These are phyloP conservation scores for Podosphaera aphanis DNA, from an alignment of 2,329 filamentous ascomycete genomes.

Conservation along the genomic window DNA sequence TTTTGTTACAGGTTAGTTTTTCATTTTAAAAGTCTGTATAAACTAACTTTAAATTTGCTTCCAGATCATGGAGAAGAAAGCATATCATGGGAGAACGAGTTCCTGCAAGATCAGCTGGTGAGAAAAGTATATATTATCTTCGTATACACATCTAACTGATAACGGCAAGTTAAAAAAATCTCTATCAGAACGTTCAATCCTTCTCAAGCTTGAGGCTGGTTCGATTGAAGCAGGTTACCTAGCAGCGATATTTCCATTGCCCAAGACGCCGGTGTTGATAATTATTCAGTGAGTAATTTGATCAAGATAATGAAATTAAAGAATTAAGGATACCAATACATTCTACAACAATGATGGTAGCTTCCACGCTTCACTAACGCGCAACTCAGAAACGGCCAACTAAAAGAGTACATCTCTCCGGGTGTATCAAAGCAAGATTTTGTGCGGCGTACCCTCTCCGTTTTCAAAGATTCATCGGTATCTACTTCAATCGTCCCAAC, in stretches of 20 bases:
- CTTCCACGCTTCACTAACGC: not conserved
- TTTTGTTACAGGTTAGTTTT: conserved; percentile 46
- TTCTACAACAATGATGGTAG: not conserved
- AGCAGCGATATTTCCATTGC: conserved; percentile 60
- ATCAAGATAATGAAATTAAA: not conserved
- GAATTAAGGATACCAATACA: conserved; percentile 1
- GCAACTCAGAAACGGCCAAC: conserved; percentile 38
- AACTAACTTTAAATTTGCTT: conserved; percentile 5
- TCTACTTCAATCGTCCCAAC: not conserved
- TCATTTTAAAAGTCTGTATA: not conserved
- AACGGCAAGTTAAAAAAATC: conserved; percentile 18
- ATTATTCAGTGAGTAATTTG: conserved; percentile 39
- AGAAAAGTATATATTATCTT: conserved; percentile 18
- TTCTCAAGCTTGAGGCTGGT: conserved; percentile 45
- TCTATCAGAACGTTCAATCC: conserved; percentile 38
- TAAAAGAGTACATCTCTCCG: conserved; percentile 52
- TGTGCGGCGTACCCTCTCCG: conserved; percentile 26
- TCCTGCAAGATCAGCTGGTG: conserved; percentile 33
- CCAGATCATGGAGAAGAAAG: conserved; percentile 49
- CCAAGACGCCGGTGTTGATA: conserved; percentile 53
- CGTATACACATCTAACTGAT: conserved; percentile 15
- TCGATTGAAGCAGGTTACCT: conserved; percentile 66
- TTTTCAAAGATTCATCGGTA: conserved; percentile 8
- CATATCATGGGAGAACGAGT: conserved; percentile 47
- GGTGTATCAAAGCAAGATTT: conserved; percentile 45